Conservation (phyloP, 2,329 filamentous ascomycete species). For the Claviceps africana region DNA sequence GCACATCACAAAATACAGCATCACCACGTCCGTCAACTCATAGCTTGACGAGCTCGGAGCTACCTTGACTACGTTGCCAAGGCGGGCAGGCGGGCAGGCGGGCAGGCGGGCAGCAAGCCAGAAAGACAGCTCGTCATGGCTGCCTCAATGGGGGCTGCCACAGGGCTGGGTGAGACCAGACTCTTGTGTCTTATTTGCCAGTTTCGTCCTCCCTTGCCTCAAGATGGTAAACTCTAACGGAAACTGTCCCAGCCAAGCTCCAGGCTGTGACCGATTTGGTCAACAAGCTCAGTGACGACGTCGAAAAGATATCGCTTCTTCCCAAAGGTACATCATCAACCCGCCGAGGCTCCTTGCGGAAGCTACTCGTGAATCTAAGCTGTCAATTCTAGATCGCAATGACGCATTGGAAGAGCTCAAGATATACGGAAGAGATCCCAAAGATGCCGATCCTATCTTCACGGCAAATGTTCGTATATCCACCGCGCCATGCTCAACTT, state of each 20-base stretch:
- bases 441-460: slow-evolving; percentile 69
- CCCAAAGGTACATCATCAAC: slow-evolving; percentile 38
- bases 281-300: slow-evolving; percentile 45
- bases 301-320: slow-evolving; percentile 43
- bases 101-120: too few relatives aligned
- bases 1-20: neutral
- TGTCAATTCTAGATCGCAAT: slow-evolving; percentile 40
- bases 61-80: neutral
- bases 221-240: slow-evolving; percentile 4
- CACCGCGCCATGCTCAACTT: neutral
- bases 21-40: too few relatives aligned
- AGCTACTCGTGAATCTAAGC: slow-evolving; percentile 2
- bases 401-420: slow-evolving; percentile 56
- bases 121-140: slow-evolving; percentile 13
- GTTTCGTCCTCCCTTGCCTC: slow-evolving; percentile 5
- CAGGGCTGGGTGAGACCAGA: slow-evolving; percentile 30
- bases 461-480: slow-evolving; percentile 48
- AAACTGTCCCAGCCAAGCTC: slow-evolving; percentile 43
- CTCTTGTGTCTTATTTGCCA: neutral
- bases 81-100: neutral
- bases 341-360: neutral
- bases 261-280: slow-evolving; percentile 53
- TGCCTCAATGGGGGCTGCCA: slow-evolving; percentile 17
- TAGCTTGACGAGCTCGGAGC: neutral
- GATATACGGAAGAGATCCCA: slow-evolving; percentile 46